Conservation (phyloP, 805 yeast genomes). For the Metschnikowia lunata region DNA sequence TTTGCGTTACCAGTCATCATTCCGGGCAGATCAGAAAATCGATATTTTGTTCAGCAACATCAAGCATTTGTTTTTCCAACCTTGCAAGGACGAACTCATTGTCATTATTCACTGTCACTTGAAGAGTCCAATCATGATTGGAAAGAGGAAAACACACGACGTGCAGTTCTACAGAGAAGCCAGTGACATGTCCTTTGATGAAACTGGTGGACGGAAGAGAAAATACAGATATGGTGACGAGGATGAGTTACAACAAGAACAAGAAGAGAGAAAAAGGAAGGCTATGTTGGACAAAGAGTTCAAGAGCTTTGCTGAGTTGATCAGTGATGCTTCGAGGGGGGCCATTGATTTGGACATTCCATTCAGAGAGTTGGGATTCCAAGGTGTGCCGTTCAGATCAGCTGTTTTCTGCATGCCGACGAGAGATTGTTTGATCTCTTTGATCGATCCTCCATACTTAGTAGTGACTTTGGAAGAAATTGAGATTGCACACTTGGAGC, state of each 20-base stretch:
- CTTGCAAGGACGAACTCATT: slow-evolving; percentile 90
- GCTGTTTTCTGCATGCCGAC: slow-evolving; percentile 95
- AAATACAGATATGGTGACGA: slow-evolving; percentile 92
- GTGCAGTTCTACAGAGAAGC: slow-evolving; percentile 97
- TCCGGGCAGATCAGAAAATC: slow-evolving; percentile 78
- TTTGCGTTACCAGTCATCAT: slow-evolving; percentile 84
- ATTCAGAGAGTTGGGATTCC: slow-evolving; percentile 92
- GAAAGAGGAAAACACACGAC: slow-evolving; percentile 91
- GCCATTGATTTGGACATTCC: slow-evolving; percentile 87
- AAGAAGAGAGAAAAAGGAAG: slow-evolving; percentile 93
- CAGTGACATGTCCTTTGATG: slow-evolving; percentile 92
- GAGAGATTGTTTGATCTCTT: slow-evolving; percentile 90
- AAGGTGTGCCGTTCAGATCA: slow-evolving; percentile 95
- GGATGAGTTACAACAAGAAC: slow-evolving; percentile 97
- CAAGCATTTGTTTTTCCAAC: slow-evolving; percentile 91
- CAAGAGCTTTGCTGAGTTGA: slow-evolving; percentile 80
- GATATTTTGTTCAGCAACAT: slow-evolving; percentile 88
- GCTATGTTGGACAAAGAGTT: slow-evolving; percentile 89
- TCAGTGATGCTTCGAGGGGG: slow-evolving; percentile 84
- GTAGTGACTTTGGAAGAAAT: slow-evolving; percentile 89
- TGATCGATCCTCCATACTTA: slow-evolving; percentile 91
- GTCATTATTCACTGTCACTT: slow-evolving; percentile 90
- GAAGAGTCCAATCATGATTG: slow-evolving; percentile 89
- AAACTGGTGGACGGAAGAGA: slow-evolving; percentile 91
- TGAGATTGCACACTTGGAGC: slow-evolving; percentile 91